phyloP scores from a whole-genome alignment of 441 rosid species.

The Dalechampia spathulata region DNA sequence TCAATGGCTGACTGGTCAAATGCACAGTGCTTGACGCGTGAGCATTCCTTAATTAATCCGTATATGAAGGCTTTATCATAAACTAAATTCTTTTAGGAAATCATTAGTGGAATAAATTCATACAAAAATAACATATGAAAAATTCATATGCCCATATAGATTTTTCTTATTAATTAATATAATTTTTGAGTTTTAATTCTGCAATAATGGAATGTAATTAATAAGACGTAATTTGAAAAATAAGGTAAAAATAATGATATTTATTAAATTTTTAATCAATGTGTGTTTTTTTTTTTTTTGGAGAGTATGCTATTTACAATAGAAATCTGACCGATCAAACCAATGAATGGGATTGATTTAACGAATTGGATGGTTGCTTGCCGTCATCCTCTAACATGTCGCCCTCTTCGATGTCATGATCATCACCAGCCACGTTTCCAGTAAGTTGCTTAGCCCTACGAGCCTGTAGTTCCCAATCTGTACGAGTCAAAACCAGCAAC shows the following conservation, averaged over 20 bases:
- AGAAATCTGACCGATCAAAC: too few species aligned
- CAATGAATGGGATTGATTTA: background rate
- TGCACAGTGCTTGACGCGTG: background rate
- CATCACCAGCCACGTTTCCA: conserved; percentile 15
- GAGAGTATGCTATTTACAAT: too few species aligned
- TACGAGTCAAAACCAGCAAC: conserved; percentile 46
- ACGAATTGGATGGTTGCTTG: background rate
- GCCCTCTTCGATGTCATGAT: conserved; percentile 6
- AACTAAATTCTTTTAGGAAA: background rate
- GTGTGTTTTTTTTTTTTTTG: too few species aligned
- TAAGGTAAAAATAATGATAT: too few species aligned
- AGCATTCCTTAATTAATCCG: background rate
- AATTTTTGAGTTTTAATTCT: too few species aligned
- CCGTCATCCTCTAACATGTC: conserved; percentile 8
- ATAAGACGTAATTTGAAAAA: too few species aligned
- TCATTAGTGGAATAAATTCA: background rate
- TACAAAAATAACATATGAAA: background rate
- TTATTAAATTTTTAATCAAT: too few species aligned
- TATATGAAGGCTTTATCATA: background rate
- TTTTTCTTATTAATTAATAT: too few species aligned
- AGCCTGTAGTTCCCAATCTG: conserved; percentile 71
- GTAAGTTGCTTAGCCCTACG: conserved; percentile 53
- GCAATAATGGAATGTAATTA: too few species aligned
- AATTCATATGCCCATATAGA: too few species aligned
- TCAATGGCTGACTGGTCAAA: conserved; percentile 21